Conservation (phyloP, 1,284 basidiomycete genomes). For the Cystobasidium pallidum region DNA sequence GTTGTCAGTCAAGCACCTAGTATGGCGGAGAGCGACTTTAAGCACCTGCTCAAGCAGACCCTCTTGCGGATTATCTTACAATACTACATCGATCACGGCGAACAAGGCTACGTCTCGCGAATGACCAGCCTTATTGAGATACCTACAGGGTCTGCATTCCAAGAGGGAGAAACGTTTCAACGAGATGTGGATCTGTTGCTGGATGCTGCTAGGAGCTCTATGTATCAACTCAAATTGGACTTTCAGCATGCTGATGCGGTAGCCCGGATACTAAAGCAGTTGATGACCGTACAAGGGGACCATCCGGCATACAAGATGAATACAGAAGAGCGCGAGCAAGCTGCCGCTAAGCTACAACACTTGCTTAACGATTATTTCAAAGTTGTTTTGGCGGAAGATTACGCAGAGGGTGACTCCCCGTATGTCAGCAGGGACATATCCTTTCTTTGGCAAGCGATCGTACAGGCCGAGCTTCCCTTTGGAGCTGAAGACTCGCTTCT, state of each 20-base stretch:
- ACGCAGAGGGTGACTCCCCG: neutral
- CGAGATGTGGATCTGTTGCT: neutral
- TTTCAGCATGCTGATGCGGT: neutral
- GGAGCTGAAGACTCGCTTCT: neutral
- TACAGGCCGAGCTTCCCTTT: neutral
- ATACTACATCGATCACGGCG: conserved; percentile 13
- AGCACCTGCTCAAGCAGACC: conserved; percentile 16
- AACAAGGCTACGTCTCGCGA: neutral
- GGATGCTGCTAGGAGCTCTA: neutral
- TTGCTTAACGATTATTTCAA: neutral
- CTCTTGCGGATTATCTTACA: conserved; percentile 21
- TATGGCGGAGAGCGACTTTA: conserved; percentile 9
- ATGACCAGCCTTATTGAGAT: neutral
- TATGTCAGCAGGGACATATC: neutral
- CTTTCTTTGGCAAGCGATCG: neutral
- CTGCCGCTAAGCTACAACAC: neutral
- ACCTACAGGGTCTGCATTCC: neutral
- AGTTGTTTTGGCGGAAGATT: neutral
- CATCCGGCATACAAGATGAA: neutral
- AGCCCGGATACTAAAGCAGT: neutral
- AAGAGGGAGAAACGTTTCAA: too few relatives aligned
- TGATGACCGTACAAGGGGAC: neutral
- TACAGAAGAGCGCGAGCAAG: neutral
- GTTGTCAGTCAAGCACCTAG: neutral
- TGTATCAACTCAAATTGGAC: neutral